phyloP scores from a whole-genome alignment of 805 yeast genomes.

The Brettanomyces naardenensis region DNA sequence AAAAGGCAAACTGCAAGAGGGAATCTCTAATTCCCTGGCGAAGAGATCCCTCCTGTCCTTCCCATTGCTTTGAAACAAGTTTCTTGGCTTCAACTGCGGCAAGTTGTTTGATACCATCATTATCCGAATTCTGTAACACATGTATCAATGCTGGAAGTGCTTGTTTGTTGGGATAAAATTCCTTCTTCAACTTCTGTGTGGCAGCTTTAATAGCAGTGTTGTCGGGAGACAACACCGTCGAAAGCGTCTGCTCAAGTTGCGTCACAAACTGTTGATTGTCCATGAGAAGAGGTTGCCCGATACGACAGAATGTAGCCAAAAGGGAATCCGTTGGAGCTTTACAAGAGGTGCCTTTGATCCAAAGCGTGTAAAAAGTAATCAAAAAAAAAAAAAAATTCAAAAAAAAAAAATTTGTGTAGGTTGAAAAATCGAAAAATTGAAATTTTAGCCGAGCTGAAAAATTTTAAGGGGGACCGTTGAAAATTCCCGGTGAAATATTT shows the following conservation, averaged over 20 bases:
- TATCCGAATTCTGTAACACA: slow-evolving; percentile 61
- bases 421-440: too few relatives aligned
- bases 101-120: slow-evolving; percentile 72
- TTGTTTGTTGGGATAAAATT: slow-evolving; percentile 61
- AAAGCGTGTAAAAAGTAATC: too few relatives aligned
- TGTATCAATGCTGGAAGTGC: slow-evolving; percentile 80
- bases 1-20: slow-evolving; percentile 60
- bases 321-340: too few relatives aligned
- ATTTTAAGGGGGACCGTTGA: too few relatives aligned
- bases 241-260: slow-evolving; percentile 71
- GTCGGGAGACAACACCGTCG: slow-evolving; percentile 75
- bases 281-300: too few relatives aligned
- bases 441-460: too few relatives aligned
- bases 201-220: slow-evolving; percentile 78
- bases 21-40: slow-evolving; percentile 60
- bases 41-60: slow-evolving; percentile 34
- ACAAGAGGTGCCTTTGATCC: too few relatives aligned
- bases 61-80: slow-evolving; percentile 69
- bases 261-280: slow-evolving; percentile 56
- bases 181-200: slow-evolving; percentile 61
- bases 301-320: too few relatives aligned
- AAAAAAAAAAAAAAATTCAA: too few relatives aligned
- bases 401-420: too few relatives aligned
- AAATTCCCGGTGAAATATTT: too few relatives aligned
- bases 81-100: slow-evolving; percentile 98